phyloP scores from a whole-genome alignment of 208 protist species.

The Trichomonas gallinae region DNA sequence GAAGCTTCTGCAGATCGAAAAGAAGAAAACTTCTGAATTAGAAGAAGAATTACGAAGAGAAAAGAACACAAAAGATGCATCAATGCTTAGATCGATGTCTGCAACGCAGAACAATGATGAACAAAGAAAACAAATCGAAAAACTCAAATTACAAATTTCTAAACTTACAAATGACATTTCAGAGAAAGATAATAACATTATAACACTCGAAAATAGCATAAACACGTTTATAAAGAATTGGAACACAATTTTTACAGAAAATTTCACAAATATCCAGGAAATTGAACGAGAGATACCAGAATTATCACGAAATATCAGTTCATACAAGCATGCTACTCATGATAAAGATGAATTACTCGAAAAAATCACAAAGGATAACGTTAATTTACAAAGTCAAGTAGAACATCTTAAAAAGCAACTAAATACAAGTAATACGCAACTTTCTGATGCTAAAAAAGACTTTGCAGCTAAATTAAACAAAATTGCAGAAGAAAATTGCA shows the following conservation, averaged over 20 bases:
- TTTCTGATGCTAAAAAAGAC: neutral
- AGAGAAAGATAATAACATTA: neutral
- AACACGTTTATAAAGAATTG: neutral
- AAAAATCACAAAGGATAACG: neutral
- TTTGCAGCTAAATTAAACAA: neutral
- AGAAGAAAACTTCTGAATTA: neutral
- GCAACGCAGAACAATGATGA: neutral
- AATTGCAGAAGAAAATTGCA: neutral
- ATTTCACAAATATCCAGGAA: neutral
- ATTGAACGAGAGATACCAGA: neutral
- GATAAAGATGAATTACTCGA: neutral
- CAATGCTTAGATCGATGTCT: neutral
- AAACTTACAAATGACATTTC: neutral
- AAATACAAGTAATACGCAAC: neutral
- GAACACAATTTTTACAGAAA: neutral
- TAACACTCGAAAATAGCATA: neutral
- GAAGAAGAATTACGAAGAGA: neutral
- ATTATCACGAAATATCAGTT: neutral
- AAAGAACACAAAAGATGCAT: neutral
- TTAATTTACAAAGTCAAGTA: neutral
- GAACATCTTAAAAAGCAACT: neutral
- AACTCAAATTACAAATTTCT: neutral
- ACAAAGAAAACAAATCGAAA: neutral
- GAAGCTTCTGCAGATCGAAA: neutral
- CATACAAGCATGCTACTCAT: neutral